Evolutionary conservation across 169 alveolate genomes (phyloP).

Genomic region (Miamiensis avidus): DNA sequence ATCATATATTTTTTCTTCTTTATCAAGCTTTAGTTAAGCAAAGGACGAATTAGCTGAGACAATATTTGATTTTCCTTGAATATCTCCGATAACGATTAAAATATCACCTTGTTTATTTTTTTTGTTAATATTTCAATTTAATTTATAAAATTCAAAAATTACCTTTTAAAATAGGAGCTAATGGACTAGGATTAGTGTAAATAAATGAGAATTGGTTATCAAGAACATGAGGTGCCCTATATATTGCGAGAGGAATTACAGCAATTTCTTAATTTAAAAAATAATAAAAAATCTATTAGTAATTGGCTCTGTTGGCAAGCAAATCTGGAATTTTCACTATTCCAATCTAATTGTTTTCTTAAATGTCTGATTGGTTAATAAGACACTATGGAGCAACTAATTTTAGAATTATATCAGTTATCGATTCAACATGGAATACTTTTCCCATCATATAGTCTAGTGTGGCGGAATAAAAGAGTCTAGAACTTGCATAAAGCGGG

Average conservation of each 20-base stretch:
- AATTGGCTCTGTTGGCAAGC: background rate
- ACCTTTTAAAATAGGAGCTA: constrained; percentile 18
- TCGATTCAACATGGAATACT: constrained; percentile 4
- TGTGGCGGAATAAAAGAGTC: background rate
- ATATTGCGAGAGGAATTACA: constrained; percentile 2
- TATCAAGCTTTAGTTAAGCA: background rate
- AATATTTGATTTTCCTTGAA: background rate
- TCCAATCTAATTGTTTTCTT: constrained; percentile 5
- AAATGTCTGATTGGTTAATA: background rate
- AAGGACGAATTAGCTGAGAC: background rate
- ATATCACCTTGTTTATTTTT: background rate
- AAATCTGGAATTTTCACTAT: background rate
- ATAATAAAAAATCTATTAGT: constrained; percentile 3
- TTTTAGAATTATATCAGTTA: background rate
- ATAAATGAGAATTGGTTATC: constrained; percentile 10
- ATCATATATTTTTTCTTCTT: too few species aligned
- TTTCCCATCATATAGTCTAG: constrained; percentile 8
- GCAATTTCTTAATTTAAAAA: constrained; percentile 3
- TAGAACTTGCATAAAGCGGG: constrained; percentile 16
- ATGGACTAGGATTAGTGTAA: constrained; percentile 15
- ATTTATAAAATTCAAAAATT: background rate
- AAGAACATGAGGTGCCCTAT: constrained; percentile 2
- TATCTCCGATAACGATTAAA: constrained; percentile 16
- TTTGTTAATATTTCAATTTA: background rate
- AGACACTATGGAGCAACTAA: constrained; percentile 4